A percentile compares a stretch with the other conserved stretches of the same genome.
Conservation (phyloP, 495 filamentous ascomycete species). For the Glonium stellatum region DNA sequence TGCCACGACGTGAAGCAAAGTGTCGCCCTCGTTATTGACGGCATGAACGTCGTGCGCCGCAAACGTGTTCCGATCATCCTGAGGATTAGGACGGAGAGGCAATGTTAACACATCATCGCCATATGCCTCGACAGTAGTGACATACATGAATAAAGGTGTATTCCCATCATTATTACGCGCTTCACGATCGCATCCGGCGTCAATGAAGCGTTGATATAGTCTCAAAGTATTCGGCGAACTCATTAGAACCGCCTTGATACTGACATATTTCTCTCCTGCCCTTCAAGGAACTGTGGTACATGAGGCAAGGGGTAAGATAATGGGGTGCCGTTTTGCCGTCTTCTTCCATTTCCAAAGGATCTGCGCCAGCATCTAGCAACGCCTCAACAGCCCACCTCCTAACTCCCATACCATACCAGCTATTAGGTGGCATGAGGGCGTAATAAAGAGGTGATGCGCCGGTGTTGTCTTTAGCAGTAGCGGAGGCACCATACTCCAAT, state of each 20-base stretch:
- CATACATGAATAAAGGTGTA: constrained; percentile 31
- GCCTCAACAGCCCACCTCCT: constrained; percentile 2
- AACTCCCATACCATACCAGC: background rate
- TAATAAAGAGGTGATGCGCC: background rate
- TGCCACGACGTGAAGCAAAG: constrained; percentile 34
- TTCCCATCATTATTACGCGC: constrained; percentile 28
- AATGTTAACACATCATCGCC: background rate
- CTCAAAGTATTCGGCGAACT: background rate
- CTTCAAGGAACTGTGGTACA: background rate
- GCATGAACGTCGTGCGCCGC: constrained; percentile 26
- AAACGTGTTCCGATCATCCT: background rate
- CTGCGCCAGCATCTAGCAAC: constrained; percentile 25
- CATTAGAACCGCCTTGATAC: constrained; percentile 13
- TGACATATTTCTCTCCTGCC: background rate
- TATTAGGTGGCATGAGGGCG: background rate
- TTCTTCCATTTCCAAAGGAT: constrained; percentile 12
- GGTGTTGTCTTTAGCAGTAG: background rate
- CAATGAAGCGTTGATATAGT: constrained; percentile 20
- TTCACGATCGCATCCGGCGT: constrained; percentile 19
- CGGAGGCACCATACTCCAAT: background rate
- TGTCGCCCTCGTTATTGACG: constrained; percentile 28
- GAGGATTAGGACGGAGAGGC: background rate
- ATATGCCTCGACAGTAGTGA: background rate
- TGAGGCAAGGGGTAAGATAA: background rate
- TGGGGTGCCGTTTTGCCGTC: background rate